phyloP scores from a whole-genome alignment of 2,329 filamentous ascomycete species.

The Trichoderma atrobrunneum region DNA sequence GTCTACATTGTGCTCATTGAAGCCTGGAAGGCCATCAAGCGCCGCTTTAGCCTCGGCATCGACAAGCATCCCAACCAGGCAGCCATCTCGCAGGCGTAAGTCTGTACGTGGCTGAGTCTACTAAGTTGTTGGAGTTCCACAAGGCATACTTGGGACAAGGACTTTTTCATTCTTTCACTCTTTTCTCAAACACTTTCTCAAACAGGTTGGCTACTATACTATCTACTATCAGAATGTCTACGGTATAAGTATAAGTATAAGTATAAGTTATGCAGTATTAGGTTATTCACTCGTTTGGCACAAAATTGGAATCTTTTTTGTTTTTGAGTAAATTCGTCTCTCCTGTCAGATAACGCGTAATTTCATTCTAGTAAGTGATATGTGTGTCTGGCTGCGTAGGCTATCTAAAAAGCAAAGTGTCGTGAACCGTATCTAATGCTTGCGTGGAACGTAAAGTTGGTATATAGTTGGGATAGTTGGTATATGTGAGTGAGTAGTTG shows the following conservation, averaged over 20 bases:
- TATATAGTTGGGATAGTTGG: slow-evolving; percentile 1
- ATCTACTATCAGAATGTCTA: slow-evolving; percentile 12
- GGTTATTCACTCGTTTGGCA: slow-evolving; percentile 1
- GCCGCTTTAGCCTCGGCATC: slow-evolving; percentile 41
- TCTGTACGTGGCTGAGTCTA: neutral
- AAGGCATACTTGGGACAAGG: neutral
- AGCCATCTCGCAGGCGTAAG: slow-evolving; percentile 15
- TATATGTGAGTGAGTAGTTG: slow-evolving; percentile 1
- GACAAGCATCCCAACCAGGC: slow-evolving; percentile 21
- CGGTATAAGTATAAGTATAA: neutral
- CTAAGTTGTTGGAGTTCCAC: neutral
- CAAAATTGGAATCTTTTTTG: neutral
- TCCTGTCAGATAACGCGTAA: slow-evolving; percentile 8
- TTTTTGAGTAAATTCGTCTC: neutral
- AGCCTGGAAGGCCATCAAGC: slow-evolving; percentile 67
- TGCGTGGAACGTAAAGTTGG: neutral
- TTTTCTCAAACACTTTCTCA: neutral
- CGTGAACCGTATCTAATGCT: slow-evolving; percentile 15
- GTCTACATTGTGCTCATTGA: slow-evolving; percentile 64
- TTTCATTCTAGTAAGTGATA: slow-evolving; percentile 12
- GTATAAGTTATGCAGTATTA: slow-evolving; percentile 9
- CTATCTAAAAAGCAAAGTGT: slow-evolving; percentile 9
- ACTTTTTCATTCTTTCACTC: neutral
- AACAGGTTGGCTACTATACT: neutral
- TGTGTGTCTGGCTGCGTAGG: slow-evolving; percentile 1